Percentiles rank a stretch among this genome's conserved stretches.
These are phyloP conservation scores for Neopestalotiopsis rosae DNA, from an alignment of 2,329 filamentous ascomycete genomes.

Conservation along the genomic window DNA sequence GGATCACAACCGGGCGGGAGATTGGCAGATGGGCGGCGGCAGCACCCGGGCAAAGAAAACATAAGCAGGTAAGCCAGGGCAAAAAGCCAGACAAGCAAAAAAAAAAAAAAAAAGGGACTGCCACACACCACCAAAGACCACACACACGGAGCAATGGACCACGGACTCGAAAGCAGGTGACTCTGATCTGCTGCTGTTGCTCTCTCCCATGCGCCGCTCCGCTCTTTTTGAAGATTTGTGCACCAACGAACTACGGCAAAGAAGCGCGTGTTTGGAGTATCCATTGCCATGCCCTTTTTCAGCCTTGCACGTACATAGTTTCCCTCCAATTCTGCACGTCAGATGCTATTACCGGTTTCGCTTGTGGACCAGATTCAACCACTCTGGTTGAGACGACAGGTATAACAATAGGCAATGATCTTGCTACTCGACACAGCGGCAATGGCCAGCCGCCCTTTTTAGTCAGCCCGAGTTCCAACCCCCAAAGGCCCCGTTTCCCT, in stretches of 20 bases:
- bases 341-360: slow-evolving; percentile 23
- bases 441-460: not conserved
- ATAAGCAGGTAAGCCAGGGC: not conserved
- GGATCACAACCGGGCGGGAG: not conserved
- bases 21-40: slow-evolving; percentile 8
- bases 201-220: slow-evolving; percentile 11
- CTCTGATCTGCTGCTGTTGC: slow-evolving; percentile 4
- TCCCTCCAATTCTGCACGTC: slow-evolving; percentile 37
- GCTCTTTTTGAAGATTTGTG: slow-evolving; percentile 16
- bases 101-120: too few relatives aligned
- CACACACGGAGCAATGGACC: too few relatives aligned
- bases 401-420: not conserved
- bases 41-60: slow-evolving; percentile 5
- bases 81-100: too few relatives aligned
- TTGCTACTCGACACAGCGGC: not conserved
- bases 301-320: slow-evolving; percentile 33
- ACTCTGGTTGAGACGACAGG: not conserved
- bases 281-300: slow-evolving; percentile 30
- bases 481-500: not conserved
- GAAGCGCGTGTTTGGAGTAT: slow-evolving; percentile 21
- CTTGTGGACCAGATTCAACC: slow-evolving; percentile 4
- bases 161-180: slow-evolving; percentile 3
- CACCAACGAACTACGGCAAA: slow-evolving; percentile 20
- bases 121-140: too few relatives aligned
- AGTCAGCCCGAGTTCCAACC: not conserved